Evolutionary conservation across 352 stramenopile species (phyloP).

Genomic region (Pythium sukuiense): DNA sequence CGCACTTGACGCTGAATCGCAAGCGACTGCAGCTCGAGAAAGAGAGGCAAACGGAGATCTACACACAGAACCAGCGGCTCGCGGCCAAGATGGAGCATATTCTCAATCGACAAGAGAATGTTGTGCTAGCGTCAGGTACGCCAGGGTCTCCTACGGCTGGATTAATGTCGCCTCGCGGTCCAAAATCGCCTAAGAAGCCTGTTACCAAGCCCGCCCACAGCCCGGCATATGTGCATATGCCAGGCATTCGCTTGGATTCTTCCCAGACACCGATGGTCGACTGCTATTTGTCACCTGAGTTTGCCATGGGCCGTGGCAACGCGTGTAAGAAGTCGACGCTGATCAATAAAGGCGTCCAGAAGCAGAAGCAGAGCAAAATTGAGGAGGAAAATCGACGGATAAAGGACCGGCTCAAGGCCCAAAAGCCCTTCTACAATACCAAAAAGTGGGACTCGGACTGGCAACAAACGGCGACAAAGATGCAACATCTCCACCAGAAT

Average conservation of each 20-base stretch:
- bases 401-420: slow-evolving; percentile 44
- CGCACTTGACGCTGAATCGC: slow-evolving; percentile 51
- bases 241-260: slow-evolving; percentile 64
- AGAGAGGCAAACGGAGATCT: slow-evolving; percentile 64
- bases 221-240: slow-evolving; percentile 61
- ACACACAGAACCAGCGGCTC: slow-evolving; percentile 67
- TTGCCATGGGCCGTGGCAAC: slow-evolving; percentile 51
- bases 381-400: slow-evolving; percentile 65
- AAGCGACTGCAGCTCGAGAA: slow-evolving; percentile 65
- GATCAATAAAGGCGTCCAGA: slow-evolving; percentile 57
- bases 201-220: slow-evolving; percentile 40
- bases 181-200: slow-evolving; percentile 19
- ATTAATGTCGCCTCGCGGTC: not conserved
- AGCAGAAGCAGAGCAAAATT: slow-evolving; percentile 51
- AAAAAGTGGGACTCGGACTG: slow-evolving; percentile 77
- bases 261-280: slow-evolving; percentile 73
- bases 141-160: slow-evolving; percentile 5
- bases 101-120: slow-evolving; percentile 58
- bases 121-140: slow-evolving; percentile 43
- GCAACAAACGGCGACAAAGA: slow-evolving; percentile 54
- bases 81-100: slow-evolving; percentile 77
- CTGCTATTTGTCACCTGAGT: slow-evolving; percentile 72
- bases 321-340: slow-evolving; percentile 73
- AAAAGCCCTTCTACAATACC: slow-evolving; percentile 73
- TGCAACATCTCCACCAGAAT: slow-evolving; percentile 64